Evolutionary conservation across 78 protist genomes (phyloP), one percentile per base, ranked within the genome.

Genomic region (Thecamonas trahens): DNA sequence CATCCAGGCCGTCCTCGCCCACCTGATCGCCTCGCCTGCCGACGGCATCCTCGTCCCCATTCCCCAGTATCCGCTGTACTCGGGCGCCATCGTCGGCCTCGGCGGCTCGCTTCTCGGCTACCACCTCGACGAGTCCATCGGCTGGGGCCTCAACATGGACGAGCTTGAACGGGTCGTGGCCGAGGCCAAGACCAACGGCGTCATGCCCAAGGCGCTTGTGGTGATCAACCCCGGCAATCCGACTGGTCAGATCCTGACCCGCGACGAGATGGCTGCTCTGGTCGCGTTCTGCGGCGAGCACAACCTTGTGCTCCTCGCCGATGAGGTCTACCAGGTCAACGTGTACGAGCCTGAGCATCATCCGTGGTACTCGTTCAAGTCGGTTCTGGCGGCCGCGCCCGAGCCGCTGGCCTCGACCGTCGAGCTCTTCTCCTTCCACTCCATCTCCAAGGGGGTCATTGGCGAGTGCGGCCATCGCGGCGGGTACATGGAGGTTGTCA

Each of bases 201-300:
- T 79, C 20, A 67, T 58, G n/a, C 77, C 74, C 35, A 77, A 91
- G 40, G 98, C 95, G 28, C 69, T 96, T 18, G 93, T 72, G 14
- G 83, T 96, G 52, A 98, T 98, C 82, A 96, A 96, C 78, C 99
- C 99, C 2, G 99, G 99, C 42, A 98, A 98, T 79, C 99, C 99
- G 47, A 98, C 99, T 26, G 99, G 99, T 31, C 84, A 83, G 58
- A 40, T 67, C 42, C 78, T 95, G 29, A 2, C 85, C n/a, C 14
- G 0, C 38, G 55, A 45, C 18, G 34, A 24, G 20, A 70, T 88
- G 24, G 29, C 0, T 47, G 76, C 62, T 6, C n/a, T 92, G 15
- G 45, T 94, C 14, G 38, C 54, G 0, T 87, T 94, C 32, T 79
- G 91, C 71, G 42, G 37, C 13, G 35, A 53, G n/a, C 55, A 94